phyloP scores from a whole-genome alignment of 2,329 filamentous ascomycete genomes.

The Stagonosporopsis chrysanthemi region DNA sequence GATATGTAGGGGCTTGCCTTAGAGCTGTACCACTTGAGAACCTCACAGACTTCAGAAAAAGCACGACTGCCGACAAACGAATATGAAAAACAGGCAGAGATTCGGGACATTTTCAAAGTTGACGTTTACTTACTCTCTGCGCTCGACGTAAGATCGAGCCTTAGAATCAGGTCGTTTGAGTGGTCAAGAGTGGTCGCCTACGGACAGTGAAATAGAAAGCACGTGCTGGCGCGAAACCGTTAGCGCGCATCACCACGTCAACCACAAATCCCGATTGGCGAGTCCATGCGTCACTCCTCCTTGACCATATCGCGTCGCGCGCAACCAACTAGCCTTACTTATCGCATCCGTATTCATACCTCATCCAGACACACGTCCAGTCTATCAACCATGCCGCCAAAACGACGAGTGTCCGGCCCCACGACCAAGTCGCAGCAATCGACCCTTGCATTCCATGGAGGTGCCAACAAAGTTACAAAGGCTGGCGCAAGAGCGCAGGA shows the following conservation, averaged over 20 bases:
- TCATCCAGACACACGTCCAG: background rate
- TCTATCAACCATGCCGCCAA: constrained; percentile 53
- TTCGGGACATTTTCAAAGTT: no score
- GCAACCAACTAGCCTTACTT: constrained; percentile 5
- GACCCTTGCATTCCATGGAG: constrained; percentile 69
- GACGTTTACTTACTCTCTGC: no score
- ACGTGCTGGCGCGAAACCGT: constrained; percentile 15
- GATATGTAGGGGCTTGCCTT: no score
- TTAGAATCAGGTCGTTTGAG: background rate
- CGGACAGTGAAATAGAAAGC: constrained; percentile 1
- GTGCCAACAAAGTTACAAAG: constrained; percentile 66
- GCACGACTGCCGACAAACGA: background rate
- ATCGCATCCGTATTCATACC: background rate
- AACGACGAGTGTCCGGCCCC: constrained; percentile 51
- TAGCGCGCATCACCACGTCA: constrained; percentile 19
- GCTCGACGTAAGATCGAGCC: background rate
- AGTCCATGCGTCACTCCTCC: constrained; percentile 32
- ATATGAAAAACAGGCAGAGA: background rate
- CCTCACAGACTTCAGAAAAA: no score
- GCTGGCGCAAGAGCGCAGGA: constrained; percentile 49
- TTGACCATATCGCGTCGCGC: constrained; percentile 22
- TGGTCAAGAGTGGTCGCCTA: background rate
- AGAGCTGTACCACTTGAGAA: no score
- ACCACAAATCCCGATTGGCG: constrained; percentile 9
- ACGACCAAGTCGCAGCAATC: constrained; percentile 62